A percentile compares a stretch with the other conserved stretches of the same genome.
phyloP scores from a whole-genome alignment of 257 asterid genomes.

The Gynochthodes officinalis region DNA sequence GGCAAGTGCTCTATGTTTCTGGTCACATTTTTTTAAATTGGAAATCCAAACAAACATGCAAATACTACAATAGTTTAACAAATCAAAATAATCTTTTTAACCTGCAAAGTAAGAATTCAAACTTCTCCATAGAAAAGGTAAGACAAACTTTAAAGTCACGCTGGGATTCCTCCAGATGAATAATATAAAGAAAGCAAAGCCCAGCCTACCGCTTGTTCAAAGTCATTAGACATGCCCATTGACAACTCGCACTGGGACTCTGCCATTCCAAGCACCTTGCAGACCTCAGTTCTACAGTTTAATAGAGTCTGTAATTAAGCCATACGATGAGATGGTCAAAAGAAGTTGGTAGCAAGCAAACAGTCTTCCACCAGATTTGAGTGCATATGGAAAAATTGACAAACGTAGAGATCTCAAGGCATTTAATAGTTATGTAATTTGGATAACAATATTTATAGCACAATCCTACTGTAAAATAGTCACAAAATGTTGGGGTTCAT shows the following conservation, averaged over 20 bases:
- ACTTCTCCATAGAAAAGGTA: background rate
- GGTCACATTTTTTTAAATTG: background rate
- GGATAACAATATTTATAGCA: background rate
- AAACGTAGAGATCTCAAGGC: background rate
- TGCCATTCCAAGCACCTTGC: constrained; percentile 62
- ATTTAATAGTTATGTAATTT: background rate
- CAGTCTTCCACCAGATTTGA: background rate
- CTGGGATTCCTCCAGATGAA: background rate
- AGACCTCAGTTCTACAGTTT: constrained; percentile 70
- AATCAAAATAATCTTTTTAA: background rate
- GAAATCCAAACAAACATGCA: too few relatives aligned
- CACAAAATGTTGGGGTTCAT: too few relatives aligned
- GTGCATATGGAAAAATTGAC: background rate
- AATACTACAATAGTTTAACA: background rate
- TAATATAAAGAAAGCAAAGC: background rate
- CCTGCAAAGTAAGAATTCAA: background rate
- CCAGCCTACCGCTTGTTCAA: constrained; percentile 70
- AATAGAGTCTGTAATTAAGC: constrained; percentile 45
- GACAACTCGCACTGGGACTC: constrained; percentile 72
- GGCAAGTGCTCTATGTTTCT: background rate
- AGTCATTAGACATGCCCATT: constrained; percentile 96
- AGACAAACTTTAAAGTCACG: too few relatives aligned
- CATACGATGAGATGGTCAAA: constrained; percentile 1
- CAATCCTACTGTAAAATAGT: too few relatives aligned
- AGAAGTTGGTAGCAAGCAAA: background rate